Conservation (phyloP, 176 grass and related monocot species). For the Panicum miliaceum region DNA sequence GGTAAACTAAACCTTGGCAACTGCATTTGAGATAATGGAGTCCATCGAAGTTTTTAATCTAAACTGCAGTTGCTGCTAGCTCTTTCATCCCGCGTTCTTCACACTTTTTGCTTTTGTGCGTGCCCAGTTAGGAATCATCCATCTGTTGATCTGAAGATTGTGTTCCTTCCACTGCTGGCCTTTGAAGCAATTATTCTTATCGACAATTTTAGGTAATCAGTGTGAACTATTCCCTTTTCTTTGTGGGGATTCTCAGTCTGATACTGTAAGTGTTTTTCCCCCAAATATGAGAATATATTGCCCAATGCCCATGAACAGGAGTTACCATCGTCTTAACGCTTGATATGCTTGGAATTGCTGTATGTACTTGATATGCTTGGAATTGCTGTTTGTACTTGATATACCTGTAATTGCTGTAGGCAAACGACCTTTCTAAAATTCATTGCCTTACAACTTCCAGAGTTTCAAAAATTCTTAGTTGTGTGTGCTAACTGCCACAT, state of each 20-base stretch:
- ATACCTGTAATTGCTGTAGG: neutral
- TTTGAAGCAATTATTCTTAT: slow-evolving; percentile 90
- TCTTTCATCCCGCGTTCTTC: neutral
- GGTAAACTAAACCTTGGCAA: neutral
- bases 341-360: neutral
- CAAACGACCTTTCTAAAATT: neutral
- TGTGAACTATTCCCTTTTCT: neutral
- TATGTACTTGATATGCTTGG: neutral
- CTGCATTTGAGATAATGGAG: neutral
- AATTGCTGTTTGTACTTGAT: neutral
- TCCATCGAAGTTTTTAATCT: slow-evolving; percentile 9
- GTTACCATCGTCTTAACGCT: neutral
- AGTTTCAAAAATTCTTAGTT: neutral
- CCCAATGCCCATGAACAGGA: neutral
- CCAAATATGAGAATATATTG: neutral
- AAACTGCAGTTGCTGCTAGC: neutral
- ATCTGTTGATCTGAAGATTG: slow-evolving; percentile 85
- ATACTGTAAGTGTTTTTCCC: neutral
- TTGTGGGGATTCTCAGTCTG: neutral
- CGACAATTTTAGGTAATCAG: slow-evolving; percentile 91
- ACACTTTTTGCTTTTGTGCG: slow-evolving; percentile 19
- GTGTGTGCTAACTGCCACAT: neutral
- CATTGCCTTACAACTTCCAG: neutral
- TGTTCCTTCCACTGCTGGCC: slow-evolving; percentile 82
- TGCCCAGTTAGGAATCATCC: slow-evolving; percentile 47